Base-by-base conservation (phyloP, 1,139 yeast species). In the Geotrichum phurueaensis region DNA sequence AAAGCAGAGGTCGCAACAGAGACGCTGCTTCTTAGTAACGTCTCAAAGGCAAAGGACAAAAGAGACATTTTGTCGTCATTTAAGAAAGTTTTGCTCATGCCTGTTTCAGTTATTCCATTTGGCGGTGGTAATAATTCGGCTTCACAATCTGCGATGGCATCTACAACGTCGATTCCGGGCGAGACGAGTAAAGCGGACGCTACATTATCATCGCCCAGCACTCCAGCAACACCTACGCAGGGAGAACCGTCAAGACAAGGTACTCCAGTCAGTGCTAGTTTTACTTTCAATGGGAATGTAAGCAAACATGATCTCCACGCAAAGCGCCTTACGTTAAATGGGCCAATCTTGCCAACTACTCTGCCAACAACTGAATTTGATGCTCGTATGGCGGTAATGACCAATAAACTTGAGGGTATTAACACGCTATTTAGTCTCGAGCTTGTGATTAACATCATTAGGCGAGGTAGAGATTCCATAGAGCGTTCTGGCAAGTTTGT, bases 31-130 rank as follows among this genome's bases (percentile, higher is more conserved):
- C 68, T 79, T 66, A 79, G 82, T 53, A 78, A 77, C 65, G 73
- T 78, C 55, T 71, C 65, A 39, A 74, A 72, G 62, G 78, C 73
- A 61, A 72, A 75, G 60, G 79, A 80, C 59, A 80, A 81, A 65
- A 71, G 75, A 45, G 79, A 79, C 59, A 79, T 84, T 65, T 77
- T 84, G 50, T 80, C 84, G 1, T 82, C 85, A 31, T 76, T 86
- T 64, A 82, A 82, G 67, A 78, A 76, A 63, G 79, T 75, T 2
- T 64, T 76, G 20, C 62, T 73, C 65, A 71, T 73, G 70, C 78
- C 79, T 1, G 77, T 73, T 12, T 66, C 68, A 18, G 72, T 66
- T 13, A 67, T 70, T 18, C 64, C 66, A 22, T 59, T 60, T 51
- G 60, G 62, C 12, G 51, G 51, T 45, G 33, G 33, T n/a, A 39